These are phyloP conservation scores for Raphanus raphanistrum DNA, from an alignment of 345 rosid genomes.

Conservation along the genomic window DNA sequence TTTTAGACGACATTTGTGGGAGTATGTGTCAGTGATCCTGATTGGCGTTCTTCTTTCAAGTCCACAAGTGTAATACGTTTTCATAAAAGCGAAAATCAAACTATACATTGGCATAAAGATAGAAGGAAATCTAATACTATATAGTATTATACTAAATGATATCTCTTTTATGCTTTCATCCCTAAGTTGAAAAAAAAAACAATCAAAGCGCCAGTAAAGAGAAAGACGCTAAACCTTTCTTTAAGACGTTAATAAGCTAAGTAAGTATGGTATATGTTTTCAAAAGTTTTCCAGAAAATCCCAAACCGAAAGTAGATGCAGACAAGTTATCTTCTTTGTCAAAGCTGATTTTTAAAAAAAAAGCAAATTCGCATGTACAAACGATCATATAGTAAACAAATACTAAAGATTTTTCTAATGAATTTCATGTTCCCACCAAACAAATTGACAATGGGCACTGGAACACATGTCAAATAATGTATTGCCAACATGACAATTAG, in stretches of 20 bases:
- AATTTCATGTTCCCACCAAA: conserved; percentile 1
- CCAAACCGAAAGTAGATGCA: background rate
- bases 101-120: background rate
- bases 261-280: background rate
- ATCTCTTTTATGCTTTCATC: background rate
- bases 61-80: background rate
- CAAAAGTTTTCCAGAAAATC: background rate
- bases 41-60: background rate
- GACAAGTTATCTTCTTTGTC: background rate
- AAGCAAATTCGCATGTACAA: background rate
- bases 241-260: background rate
- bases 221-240: background rate
- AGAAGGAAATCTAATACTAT: too few relatives aligned
- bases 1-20: background rate
- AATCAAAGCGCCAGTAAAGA: background rate
- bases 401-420: background rate
- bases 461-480: background rate
- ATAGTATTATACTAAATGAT: background rate
- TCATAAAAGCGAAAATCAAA: background rate
- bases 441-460: background rate
- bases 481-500: background rate
- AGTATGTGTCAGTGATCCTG: background rate
- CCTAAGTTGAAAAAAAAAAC: background rate
- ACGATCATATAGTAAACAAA: background rate
- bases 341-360: background rate